phyloP scores from a whole-genome alignment of 2,329 filamentous ascomycete species.

The Cladosporium cucumerinum region DNA sequence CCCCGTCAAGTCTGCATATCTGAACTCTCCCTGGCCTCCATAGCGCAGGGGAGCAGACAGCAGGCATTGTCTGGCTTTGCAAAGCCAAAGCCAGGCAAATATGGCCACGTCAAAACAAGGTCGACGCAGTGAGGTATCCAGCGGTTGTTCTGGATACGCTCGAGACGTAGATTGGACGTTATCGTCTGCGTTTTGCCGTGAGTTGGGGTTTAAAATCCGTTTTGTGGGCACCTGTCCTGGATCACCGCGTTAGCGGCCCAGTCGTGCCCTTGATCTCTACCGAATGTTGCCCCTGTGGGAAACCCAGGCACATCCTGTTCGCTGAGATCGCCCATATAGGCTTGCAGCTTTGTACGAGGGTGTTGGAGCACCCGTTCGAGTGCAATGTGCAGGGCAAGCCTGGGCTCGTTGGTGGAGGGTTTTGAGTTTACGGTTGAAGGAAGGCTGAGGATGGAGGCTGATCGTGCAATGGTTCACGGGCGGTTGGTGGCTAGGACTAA shows the following conservation, averaged over 20 bases:
- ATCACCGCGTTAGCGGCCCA: background rate
- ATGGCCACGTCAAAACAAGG: background rate
- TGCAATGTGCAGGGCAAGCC: constrained; percentile 1
- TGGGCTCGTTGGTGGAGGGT: background rate
- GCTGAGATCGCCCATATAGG: constrained; percentile 4
- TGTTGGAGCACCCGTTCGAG: constrained; percentile 10
- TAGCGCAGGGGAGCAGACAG: background rate
- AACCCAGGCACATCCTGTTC: background rate
- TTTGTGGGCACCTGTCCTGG: background rate
- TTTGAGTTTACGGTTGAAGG: background rate
- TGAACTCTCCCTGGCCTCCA: background rate
- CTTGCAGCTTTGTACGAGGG: constrained; percentile 12
- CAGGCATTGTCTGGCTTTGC: background rate
- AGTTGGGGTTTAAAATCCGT: background rate
- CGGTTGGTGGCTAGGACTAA: background rate
- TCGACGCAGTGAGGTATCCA: background rate
- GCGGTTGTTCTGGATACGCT: background rate
- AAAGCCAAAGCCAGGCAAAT: background rate
- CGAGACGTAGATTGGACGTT: background rate
- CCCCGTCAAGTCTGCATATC: constrained; percentile 9
- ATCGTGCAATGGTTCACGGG: background rate
- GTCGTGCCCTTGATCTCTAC: background rate
- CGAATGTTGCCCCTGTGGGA: constrained; percentile 8
- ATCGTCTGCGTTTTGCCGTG: background rate
- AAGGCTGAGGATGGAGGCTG: background rate